These are phyloP conservation scores for Pythium brachiatum DNA, from an alignment of 352 stramenopile genomes.

Conservation along the genomic window DNA sequence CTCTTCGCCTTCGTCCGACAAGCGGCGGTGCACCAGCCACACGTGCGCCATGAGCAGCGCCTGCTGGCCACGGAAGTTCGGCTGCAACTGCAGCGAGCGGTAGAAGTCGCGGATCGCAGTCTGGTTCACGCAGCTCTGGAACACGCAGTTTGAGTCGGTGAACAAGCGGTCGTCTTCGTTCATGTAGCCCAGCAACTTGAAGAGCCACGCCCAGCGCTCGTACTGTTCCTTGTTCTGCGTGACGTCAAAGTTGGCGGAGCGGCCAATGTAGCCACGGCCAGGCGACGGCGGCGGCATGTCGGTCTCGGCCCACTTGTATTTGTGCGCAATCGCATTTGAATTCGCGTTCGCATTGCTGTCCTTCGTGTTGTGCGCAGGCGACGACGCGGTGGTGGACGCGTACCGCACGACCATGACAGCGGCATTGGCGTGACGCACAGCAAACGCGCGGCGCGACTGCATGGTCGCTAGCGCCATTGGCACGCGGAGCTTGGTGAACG, in stretches of 20 bases:
- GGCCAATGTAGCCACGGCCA: conserved; percentile 61
- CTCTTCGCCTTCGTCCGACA: conserved; percentile 78
- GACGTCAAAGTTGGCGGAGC: conserved; percentile 81
- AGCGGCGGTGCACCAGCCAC: conserved; percentile 95
- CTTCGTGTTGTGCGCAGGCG: conserved; percentile 2
- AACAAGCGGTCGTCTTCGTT: conserved; percentile 84
- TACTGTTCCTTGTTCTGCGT: conserved; percentile 56
- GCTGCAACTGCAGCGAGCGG: conserved; percentile 51
- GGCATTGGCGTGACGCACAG: conserved; percentile 9
- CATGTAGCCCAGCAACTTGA: conserved; percentile 83
- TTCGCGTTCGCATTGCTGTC: neutral
- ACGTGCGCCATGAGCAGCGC: conserved; percentile 93
- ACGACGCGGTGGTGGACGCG: conserved; percentile 20
- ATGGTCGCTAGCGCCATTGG: conserved; percentile 2
- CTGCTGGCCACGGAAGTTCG: conserved; percentile 92
- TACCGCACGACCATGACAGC: conserved; percentile 21
- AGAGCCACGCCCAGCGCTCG: conserved; percentile 79
- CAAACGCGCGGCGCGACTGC: conserved; percentile 9
- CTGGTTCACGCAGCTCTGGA: conserved; percentile 85
- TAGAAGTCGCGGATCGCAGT: conserved; percentile 74
- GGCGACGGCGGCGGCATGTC: conserved; percentile 81
- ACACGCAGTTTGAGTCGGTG: conserved; percentile 66
- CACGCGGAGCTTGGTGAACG: conserved; percentile 19
- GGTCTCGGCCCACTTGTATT: conserved; percentile 71
- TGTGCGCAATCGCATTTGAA: conserved; percentile 15